phyloP scores from a whole-genome alignment of 441 rosid genomes.

The Arabidopsis lyrata region DNA sequence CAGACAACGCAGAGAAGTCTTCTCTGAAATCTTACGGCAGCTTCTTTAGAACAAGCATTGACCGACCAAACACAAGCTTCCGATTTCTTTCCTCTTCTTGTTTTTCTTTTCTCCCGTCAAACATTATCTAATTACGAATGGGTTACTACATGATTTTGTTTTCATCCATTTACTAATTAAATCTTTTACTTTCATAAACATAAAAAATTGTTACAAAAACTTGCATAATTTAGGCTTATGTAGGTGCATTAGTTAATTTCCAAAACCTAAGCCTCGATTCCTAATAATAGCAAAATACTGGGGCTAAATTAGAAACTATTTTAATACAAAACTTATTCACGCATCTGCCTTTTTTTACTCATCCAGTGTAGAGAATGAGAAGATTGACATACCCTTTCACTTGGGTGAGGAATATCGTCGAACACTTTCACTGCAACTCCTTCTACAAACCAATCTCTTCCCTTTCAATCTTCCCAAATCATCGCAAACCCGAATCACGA shows the following conservation, averaged over 20 bases:
- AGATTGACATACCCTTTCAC: slow-evolving; percentile 22
- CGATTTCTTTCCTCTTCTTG: slow-evolving; percentile 7
- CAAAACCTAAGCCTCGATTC: background rate
- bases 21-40: slow-evolving; percentile 32
- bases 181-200: background rate
- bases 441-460: slow-evolving; percentile 48
- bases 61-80: slow-evolving; percentile 35
- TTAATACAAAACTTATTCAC: background rate
- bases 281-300: background rate
- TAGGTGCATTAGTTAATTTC: background rate
- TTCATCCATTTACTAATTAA: background rate
- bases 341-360: background rate
- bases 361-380: slow-evolving; percentile 25
- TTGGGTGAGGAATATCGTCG: slow-evolving; percentile 47
- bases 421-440: slow-evolving; percentile 37
- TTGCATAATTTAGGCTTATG: background rate
- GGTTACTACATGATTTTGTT: background rate
- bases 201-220: too few species aligned
- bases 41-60: slow-evolving; percentile 34
- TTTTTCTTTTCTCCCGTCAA: background rate
- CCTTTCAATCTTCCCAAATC: slow-evolving; percentile 40
- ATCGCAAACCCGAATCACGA: slow-evolving; percentile 18
- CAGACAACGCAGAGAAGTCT: slow-evolving; percentile 32
- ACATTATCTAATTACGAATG: background rate
- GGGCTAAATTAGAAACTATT: slow-evolving; percentile 6